These are phyloP conservation scores for Acrocalymma vagum DNA, from an alignment of 2,329 filamentous ascomycete species.

Conservation along the genomic window DNA sequence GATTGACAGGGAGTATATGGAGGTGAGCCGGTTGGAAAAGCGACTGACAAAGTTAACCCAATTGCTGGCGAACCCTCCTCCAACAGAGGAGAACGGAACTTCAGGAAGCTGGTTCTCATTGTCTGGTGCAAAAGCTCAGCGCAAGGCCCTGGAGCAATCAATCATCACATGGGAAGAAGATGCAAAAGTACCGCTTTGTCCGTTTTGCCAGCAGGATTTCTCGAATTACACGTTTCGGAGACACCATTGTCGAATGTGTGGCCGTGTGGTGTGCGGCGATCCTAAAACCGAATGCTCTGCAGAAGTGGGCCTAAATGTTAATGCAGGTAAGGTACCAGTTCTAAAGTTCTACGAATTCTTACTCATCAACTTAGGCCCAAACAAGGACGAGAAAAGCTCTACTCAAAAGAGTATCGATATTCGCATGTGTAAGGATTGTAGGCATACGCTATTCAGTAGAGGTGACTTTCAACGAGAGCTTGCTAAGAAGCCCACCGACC, in stretches of 20 bases:
- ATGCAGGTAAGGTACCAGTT: constrained; percentile 69
- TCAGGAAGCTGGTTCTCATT: constrained; percentile 64
- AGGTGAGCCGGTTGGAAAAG: constrained; percentile 90
- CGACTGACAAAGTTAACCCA: constrained; percentile 89
- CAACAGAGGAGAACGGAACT: constrained; percentile 64
- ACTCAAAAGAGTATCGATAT: constrained; percentile 77
- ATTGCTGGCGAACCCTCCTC: constrained; percentile 77
- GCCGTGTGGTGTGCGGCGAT: constrained; percentile 91
- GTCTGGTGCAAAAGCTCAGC: constrained; percentile 70
- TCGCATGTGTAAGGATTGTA: constrained; percentile 93
- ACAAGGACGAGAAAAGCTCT: constrained; percentile 52
- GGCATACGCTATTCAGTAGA: constrained; percentile 72
- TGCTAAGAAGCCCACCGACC: constrained; percentile 73
- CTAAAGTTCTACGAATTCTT: too few species aligned
- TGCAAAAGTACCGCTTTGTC: constrained; percentile 78
- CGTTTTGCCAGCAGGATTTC: constrained; percentile 96
- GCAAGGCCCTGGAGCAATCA: constrained; percentile 86
- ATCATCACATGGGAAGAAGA: constrained; percentile 97
- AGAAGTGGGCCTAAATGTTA: constrained; percentile 82
- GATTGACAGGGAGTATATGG: constrained; percentile 85
- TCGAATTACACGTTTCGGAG: constrained; percentile 90
- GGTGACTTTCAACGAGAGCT: constrained; percentile 80
- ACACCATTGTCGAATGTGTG: constrained; percentile 95
- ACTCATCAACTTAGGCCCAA: constrained; percentile 31
- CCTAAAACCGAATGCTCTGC: constrained; percentile 82